phyloP scores from a whole-genome alignment of 306 rosid genomes.

The Rosa persica region DNA sequence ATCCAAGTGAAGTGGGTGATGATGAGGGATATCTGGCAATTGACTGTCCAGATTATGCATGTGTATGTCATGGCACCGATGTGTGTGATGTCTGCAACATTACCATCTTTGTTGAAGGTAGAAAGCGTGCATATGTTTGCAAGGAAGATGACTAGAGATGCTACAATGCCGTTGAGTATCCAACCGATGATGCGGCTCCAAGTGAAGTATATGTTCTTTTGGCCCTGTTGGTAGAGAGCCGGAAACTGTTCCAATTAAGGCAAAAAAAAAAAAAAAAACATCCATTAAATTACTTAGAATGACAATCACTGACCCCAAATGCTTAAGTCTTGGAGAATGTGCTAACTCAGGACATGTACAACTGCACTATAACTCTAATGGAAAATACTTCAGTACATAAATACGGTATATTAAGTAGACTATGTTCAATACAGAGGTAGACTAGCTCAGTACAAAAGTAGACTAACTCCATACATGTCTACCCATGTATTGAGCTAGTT shows the following conservation, averaged over 20 bases:
- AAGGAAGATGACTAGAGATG: conserved; percentile 32
- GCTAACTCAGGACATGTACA: too few relatives aligned
- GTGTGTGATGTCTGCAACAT: conserved; percentile 24
- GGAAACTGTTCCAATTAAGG: conserved; percentile 26
- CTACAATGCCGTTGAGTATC: conserved; percentile 30
- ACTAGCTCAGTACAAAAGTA: too few relatives aligned
- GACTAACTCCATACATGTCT: too few relatives aligned
- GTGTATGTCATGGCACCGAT: conserved; percentile 29
- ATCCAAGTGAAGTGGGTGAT: conserved; percentile 42
- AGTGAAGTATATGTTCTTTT: conserved; percentile 24
- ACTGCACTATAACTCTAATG: too few relatives aligned
- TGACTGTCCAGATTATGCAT: conserved; percentile 37
- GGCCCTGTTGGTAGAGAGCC: conserved; percentile 32
- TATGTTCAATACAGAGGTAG: too few relatives aligned
- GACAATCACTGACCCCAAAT: background rate
- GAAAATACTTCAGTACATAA: too few relatives aligned
- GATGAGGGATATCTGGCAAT: conserved; percentile 37
- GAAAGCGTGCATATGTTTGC: conserved; percentile 12
- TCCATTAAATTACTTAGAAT: background rate
- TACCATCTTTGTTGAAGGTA: conserved; percentile 10
- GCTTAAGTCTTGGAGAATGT: background rate
- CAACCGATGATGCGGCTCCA: conserved; percentile 32
- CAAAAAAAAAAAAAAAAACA: background rate
- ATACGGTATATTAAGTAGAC: too few relatives aligned
- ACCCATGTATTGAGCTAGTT: too few relatives aligned